These are phyloP conservation scores for Karstenula rhodostoma DNA, from an alignment of 2,329 filamentous ascomycete genomes.

Conservation along the genomic window DNA sequence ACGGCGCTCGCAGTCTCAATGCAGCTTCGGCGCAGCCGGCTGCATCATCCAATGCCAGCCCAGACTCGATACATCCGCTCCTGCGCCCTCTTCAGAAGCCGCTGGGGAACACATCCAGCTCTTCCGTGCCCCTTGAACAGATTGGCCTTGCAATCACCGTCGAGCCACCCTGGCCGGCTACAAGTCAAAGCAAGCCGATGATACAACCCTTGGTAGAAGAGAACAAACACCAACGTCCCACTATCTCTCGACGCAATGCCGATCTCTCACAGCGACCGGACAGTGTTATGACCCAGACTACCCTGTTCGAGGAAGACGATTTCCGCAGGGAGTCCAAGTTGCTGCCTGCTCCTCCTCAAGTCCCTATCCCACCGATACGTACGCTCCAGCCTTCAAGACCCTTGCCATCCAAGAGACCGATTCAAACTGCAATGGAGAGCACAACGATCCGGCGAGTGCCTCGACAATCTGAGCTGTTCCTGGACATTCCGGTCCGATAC, in stretches of 20 bases:
- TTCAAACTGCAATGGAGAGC: slow-evolving; percentile 1
- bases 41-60: slow-evolving; percentile 14
- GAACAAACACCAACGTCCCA: slow-evolving; percentile 16
- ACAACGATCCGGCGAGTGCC: slow-evolving; percentile 15
- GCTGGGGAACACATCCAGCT: slow-evolving; percentile 29
- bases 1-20: not conserved
- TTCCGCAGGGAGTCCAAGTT: slow-evolving; percentile 37
- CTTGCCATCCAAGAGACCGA: slow-evolving; percentile 20
- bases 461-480: slow-evolving; percentile 37
- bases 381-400: slow-evolving; percentile 41
- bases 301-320: slow-evolving; percentile 51
- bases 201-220: slow-evolving; percentile 13
- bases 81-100: slow-evolving; percentile 34
- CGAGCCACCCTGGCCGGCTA: slow-evolving; percentile 40
- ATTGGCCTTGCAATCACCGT: slow-evolving; percentile 50
- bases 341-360: slow-evolving; percentile 38
- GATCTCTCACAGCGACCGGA: slow-evolving; percentile 31
- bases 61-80: slow-evolving; percentile 23
- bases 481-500: slow-evolving; percentile 44
- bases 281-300: slow-evolving; percentile 44
- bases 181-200: slow-evolving; percentile 12
- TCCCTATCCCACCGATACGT: slow-evolving; percentile 46
- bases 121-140: slow-evolving; percentile 39
- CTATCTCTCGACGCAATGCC: slow-evolving; percentile 17
- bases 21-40: not conserved